Percentiles rank a stretch among this genome's conserved stretches.
phyloP scores from a whole-genome alignment of 108 stramenopile genomes.

The Nitzschia sp. region DNA sequence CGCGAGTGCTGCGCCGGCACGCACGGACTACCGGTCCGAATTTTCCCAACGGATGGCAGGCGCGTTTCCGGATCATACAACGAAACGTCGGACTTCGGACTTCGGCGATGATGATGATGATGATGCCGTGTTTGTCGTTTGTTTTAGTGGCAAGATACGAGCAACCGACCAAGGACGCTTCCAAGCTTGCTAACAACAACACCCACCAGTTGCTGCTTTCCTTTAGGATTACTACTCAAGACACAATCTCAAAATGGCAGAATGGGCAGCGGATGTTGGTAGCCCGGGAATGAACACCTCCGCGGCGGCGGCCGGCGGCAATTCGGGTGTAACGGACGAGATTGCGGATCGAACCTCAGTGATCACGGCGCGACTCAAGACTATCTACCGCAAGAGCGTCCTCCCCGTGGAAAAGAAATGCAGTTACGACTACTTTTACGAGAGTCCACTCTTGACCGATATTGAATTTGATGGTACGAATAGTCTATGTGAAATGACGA shows the following conservation, averaged over 20 bases:
- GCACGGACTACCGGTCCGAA: neutral
- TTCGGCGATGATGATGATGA: no score
- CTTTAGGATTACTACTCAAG: no score
- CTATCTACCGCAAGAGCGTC: slow-evolving; percentile 75
- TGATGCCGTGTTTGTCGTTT: no score
- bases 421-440: slow-evolving; percentile 85
- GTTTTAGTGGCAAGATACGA: no score
- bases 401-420: slow-evolving; percentile 83
- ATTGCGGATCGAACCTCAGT: slow-evolving; percentile 46
- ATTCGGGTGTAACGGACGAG: slow-evolving; percentile 25
- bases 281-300: slow-evolving; percentile 27
- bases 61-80: neutral
- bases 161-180: no score
- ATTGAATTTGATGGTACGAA: slow-evolving; percentile 83
- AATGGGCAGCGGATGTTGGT: slow-evolving; percentile 24
- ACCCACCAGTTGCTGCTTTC: no score
- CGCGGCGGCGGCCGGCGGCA: slow-evolving; percentile 9
- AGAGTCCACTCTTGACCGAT: slow-evolving; percentile 81
- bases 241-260: no score
- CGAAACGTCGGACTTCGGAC: neutral
- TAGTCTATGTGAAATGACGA: neutral
- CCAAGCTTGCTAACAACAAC: no score
- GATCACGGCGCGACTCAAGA: slow-evolving; percentile 66
- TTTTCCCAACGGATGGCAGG: neutral
- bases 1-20: no score